Percentiles rank a stretch among this genome's conserved stretches.
phyloP scores from a whole-genome alignment of 179 eudicot species.

The Beta corolliflora region DNA sequence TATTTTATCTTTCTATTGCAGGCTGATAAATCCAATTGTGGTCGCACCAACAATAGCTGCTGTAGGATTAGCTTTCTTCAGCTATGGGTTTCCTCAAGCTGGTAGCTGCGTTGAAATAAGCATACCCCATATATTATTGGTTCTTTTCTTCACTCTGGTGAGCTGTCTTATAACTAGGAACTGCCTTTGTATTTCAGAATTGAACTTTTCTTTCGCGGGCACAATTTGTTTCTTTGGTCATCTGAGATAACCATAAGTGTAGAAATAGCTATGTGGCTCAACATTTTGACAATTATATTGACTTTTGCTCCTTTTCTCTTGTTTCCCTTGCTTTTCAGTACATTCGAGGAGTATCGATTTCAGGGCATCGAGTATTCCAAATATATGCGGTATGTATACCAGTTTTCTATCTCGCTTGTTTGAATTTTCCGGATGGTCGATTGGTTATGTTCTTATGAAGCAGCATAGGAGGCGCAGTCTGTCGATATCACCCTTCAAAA shows the following conservation, averaged over 20 bases:
- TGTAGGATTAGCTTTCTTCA: slow-evolving; percentile 90
- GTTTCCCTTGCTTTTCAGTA: slow-evolving; percentile 41
- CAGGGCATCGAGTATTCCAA: slow-evolving; percentile 72
- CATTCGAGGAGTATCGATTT: slow-evolving; percentile 74
- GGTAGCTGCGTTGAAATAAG: slow-evolving; percentile 86
- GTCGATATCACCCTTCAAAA: not conserved
- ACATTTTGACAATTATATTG: slow-evolving; percentile 1
- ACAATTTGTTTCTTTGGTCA: not conserved
- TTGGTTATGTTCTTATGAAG: not conserved
- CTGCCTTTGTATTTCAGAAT: not conserved
- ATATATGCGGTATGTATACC: slow-evolving; percentile 74
- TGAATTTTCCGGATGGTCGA: not conserved
- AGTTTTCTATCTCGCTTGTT: not conserved
- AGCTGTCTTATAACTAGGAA: slow-evolving; percentile 27
- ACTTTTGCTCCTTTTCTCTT: not conserved
- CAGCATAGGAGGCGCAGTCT: not conserved
- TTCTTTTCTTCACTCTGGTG: slow-evolving; percentile 84
- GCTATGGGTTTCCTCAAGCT: slow-evolving; percentile 98
- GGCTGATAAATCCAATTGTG: slow-evolving; percentile 90
- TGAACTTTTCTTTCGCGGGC: not conserved
- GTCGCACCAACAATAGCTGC: slow-evolving; percentile 89
- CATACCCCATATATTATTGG: slow-evolving; percentile 69
- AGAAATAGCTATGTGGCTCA: not conserved
- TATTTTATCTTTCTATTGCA: slow-evolving; percentile 30
- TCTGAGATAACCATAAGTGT: not conserved